Evolutionary conservation across 2,329 filamentous ascomycete genomes (phyloP).

Genomic region (Phyllosticta citribraziliensis): DNA sequence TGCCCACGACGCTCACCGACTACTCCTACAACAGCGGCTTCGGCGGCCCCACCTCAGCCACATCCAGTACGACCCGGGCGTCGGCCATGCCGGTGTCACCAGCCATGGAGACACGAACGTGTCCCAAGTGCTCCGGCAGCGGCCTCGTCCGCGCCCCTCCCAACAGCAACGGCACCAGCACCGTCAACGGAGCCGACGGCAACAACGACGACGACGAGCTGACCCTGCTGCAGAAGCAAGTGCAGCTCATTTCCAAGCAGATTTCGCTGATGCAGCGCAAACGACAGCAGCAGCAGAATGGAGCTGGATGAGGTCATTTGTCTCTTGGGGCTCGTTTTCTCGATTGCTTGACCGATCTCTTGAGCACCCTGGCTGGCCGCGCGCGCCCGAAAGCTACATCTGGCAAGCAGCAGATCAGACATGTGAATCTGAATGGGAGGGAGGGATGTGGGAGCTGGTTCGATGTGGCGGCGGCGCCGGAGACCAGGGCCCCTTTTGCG

Average conservation of each 20-base stretch:
- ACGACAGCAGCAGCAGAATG: not conserved
- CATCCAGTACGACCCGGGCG: conserved; percentile 5
- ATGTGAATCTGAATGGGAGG: not conserved
- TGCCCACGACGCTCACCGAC: conserved; percentile 4
- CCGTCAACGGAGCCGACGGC: not conserved
- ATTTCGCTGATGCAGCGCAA: conserved; percentile 10
- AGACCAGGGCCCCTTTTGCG: not conserved
- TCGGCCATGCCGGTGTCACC: conserved; percentile 3
- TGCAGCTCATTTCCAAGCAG: conserved; percentile 10
- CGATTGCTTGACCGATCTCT: not conserved
- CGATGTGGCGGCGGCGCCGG: not conserved
- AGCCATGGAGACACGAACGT: conserved; percentile 1
- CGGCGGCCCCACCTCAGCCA: conserved; percentile 5
- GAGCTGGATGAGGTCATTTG: conserved; percentile 1
- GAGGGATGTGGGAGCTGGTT: not conserved
- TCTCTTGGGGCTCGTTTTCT: not conserved
- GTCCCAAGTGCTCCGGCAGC: conserved; percentile 5
- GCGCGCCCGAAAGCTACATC: not conserved
- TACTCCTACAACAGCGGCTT: conserved; percentile 9
- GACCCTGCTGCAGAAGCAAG: conserved; percentile 10
- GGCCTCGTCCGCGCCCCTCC: conserved; percentile 5
- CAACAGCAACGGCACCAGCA: conserved; percentile 3
- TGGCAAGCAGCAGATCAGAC: not conserved
- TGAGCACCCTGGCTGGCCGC: not conserved
- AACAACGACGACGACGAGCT: conserved; percentile 9